Conservation (phyloP, 2,329 filamentous ascomycete genomes). For the Pseudogymnoascus sp. region DNA sequence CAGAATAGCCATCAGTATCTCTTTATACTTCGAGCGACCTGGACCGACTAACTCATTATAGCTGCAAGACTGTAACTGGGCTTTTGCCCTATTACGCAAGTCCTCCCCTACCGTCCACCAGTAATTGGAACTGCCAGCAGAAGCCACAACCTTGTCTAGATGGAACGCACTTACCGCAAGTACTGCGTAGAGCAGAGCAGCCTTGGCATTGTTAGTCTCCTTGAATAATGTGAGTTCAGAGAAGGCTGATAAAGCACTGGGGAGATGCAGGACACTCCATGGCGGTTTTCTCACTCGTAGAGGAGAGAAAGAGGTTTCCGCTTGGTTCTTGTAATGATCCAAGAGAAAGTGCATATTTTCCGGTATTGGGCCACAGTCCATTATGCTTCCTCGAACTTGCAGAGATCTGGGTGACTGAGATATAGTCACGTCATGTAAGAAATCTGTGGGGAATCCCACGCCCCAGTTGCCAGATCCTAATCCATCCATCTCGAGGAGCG, state of each 20-base stretch:
- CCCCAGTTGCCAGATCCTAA: too few species aligned
- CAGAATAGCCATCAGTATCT: conserved; percentile 33
- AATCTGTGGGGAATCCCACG: neutral
- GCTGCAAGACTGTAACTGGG: conserved; percentile 30
- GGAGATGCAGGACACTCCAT: conserved; percentile 31
- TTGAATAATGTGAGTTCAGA: conserved; percentile 29
- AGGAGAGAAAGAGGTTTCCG: neutral
- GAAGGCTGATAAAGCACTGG: conserved; percentile 29
- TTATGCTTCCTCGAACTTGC: too few species aligned
- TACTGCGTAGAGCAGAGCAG: conserved; percentile 30
- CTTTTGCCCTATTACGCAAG: conserved; percentile 28
- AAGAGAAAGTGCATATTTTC: neutral
- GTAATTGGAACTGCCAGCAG: conserved; percentile 20
- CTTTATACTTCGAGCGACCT: conserved; percentile 29
- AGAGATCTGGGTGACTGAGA: neutral
- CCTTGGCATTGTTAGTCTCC: conserved; percentile 28
- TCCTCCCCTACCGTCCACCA: conserved; percentile 27
- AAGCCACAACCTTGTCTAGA: conserved; percentile 15
- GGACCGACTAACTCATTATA: conserved; percentile 15
- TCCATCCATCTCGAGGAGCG: too few species aligned
- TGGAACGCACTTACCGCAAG: conserved; percentile 30
- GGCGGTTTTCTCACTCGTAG: conserved; percentile 28
- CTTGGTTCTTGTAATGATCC: neutral
- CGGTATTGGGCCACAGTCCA: neutral
- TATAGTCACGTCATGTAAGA: neutral